Evolutionary conservation across 768 basidiomycete genomes (phyloP).

Genomic region (Cystofilobasidium macerans): DNA sequence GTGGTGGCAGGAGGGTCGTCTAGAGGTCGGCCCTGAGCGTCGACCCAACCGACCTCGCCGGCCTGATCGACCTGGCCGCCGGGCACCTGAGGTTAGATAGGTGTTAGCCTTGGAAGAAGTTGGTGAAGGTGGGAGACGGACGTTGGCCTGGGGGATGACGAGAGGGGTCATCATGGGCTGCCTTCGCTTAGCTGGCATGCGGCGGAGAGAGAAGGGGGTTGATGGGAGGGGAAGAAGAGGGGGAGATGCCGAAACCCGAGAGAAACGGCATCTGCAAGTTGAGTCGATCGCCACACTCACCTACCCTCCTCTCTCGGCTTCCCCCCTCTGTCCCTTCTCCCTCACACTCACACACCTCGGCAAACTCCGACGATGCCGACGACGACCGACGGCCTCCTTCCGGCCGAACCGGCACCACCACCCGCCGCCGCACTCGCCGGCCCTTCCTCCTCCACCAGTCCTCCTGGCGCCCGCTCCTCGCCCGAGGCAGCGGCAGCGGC

Average conservation of each 20-base stretch:
- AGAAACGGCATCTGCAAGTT: too few relatives aligned
- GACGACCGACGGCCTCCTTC: too few relatives aligned
- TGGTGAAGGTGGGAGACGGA: not conserved
- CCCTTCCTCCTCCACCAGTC: not conserved
- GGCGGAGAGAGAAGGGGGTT: too few relatives aligned
- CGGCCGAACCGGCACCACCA: too few relatives aligned
- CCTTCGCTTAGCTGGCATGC: too few relatives aligned
- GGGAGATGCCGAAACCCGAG: too few relatives aligned
- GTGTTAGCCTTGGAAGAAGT: not conserved
- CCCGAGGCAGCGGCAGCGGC: slow-evolving; percentile 12
- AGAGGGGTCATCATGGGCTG: not conserved
- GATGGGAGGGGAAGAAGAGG: too few relatives aligned
- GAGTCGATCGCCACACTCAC: not conserved
- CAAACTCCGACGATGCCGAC: too few relatives aligned
- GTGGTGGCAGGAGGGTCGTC: not conserved
- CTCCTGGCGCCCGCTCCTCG: not conserved
- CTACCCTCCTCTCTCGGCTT: not conserved
- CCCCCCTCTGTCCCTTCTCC: not conserved
- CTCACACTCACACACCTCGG: not conserved
- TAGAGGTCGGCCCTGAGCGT: slow-evolving; percentile 22
- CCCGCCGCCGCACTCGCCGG: not conserved
- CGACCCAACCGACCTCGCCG: slow-evolving; percentile 33
- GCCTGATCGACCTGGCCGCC: slow-evolving; percentile 35
- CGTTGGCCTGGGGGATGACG: not conserved
- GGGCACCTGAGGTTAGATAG: slow-evolving; percentile 25